These are phyloP conservation scores for Nicotiana rustica DNA, from an alignment of 305 asterid genomes.

Conservation along the genomic window DNA sequence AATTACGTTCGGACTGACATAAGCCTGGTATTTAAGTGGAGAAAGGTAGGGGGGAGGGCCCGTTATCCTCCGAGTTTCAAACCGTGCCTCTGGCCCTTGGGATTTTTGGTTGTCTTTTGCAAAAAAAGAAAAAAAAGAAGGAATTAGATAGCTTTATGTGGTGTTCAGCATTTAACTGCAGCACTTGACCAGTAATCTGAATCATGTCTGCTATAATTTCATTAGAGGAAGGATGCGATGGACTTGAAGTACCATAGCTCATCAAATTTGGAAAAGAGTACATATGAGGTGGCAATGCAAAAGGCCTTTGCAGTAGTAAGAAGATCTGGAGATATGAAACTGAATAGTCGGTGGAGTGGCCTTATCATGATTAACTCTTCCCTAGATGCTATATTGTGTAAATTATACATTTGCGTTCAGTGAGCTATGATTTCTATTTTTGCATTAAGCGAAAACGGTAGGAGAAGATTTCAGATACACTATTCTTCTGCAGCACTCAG, in stretches of 20 bases:
- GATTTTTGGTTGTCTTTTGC: no score
- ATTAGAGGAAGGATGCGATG: background rate
- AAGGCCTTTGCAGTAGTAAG: constrained; percentile 1
- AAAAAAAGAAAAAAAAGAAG: no score
- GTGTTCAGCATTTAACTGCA: background rate
- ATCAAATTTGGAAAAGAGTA: background rate
- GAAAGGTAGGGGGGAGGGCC: no score
- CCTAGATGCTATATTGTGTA: background rate
- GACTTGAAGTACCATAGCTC: background rate
- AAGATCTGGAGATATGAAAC: constrained; percentile 5
- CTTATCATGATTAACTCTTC: constrained; percentile 17
- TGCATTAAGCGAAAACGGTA: background rate
- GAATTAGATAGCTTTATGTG: constrained; percentile 19
- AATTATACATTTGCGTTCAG: background rate
- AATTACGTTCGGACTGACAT: no score
- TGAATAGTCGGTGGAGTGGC: constrained; percentile 19
- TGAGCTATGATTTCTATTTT: background rate
- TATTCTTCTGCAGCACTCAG: background rate
- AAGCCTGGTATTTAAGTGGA: no score
- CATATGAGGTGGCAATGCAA: background rate
- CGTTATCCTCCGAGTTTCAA: no score
- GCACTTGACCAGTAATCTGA: constrained; percentile 26
- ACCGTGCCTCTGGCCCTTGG: no score
- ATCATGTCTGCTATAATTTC: background rate
- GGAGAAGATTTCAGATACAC: constrained; percentile 21